These are phyloP conservation scores for Ustilago curta DNA, from an alignment of 1,284 basidiomycete genomes.

Conservation along the genomic window DNA sequence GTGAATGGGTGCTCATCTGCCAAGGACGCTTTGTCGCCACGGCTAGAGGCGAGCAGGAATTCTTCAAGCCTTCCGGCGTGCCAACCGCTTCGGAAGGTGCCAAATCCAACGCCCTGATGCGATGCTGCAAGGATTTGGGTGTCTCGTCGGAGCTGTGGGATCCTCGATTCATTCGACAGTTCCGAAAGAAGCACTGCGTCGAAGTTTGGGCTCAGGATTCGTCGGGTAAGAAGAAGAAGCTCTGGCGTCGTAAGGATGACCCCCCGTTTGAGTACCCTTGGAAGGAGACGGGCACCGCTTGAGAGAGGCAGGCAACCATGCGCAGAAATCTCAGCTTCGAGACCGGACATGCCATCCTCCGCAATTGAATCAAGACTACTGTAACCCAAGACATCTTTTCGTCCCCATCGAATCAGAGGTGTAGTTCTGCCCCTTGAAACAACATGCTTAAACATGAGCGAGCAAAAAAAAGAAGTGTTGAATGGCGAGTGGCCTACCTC, in stretches of 20 bases:
- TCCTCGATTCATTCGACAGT: slow-evolving; percentile 92
- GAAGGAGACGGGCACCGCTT: slow-evolving; percentile 63
- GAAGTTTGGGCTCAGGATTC: slow-evolving; percentile 82
- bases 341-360: too few relatives aligned
- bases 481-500: neutral
- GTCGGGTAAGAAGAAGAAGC: slow-evolving; percentile 78
- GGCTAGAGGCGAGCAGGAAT: slow-evolving; percentile 95
- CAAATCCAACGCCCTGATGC: slow-evolving; percentile 97
- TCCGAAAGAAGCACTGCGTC: slow-evolving; percentile 84
- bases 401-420: too few relatives aligned
- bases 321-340: too few relatives aligned
- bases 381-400: too few relatives aligned
- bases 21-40: slow-evolving; percentile 89
- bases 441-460: neutral
- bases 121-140: slow-evolving; percentile 96
- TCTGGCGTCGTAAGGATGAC: slow-evolving; percentile 68
- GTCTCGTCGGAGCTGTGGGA: slow-evolving; percentile 98
- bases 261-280: slow-evolving; percentile 67
- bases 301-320: neutral
- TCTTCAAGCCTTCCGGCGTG: slow-evolving; percentile 90
- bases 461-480: neutral
- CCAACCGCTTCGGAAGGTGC: slow-evolving; percentile 94
- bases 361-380: too few relatives aligned
- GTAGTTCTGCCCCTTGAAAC: neutral
- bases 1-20: slow-evolving; percentile 95